Evolutionary conservation across 305 asterid genomes (phyloP), one percentile per base, ranked within the genome.

Genomic region (Fraxinus platypoda): DNA sequence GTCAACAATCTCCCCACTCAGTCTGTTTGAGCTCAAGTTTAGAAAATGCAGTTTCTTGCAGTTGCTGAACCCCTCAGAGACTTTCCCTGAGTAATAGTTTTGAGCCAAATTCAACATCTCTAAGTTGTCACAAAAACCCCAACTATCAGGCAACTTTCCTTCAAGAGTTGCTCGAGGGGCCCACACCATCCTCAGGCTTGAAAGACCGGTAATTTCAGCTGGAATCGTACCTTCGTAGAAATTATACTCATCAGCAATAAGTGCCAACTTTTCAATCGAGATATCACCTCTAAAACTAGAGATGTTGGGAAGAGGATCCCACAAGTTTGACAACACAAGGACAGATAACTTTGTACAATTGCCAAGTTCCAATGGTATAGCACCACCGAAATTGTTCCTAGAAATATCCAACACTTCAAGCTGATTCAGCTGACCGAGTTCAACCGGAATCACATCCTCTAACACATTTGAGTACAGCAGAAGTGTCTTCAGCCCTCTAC

Each of bases 331-430:
- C 91, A 94, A 75, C 8, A 94, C 93, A 49, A 93, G 93, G 76
- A 90, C 84, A 0, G 94, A 91, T 37, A 94, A 85, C 77, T 81
- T 92, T 8, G 93, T 82, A 75, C 98, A 93, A 17, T 91, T 90
- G 1, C 91, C 98, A n/a, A 94, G 87, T 41, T 87, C 84, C 34
- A 91, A 35, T 0, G 98, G 98, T 35, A 94, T 81, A 8, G 86
- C 66, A 17, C 95, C 96, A 64, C 94, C 91, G 13, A 94, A 88
- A 82, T 90, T 93, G 90, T 94, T 94, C 88, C 98, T 91, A 0
- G 98, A 94, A 33, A 94, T 82, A 72, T 94, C 98, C 83, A 93
- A 82, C 83, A 92, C 91, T 87, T 93, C 91, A 26, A 94, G 97
- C 88, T 89, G 91, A 88, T 76, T 82, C 75, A 94, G 77, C 86